A percentile compares a stretch with the other conserved stretches of the same genome.
Conservation (phyloP, 192 early-diverging fungal species). For the Funneliformis mosseae region DNA sequence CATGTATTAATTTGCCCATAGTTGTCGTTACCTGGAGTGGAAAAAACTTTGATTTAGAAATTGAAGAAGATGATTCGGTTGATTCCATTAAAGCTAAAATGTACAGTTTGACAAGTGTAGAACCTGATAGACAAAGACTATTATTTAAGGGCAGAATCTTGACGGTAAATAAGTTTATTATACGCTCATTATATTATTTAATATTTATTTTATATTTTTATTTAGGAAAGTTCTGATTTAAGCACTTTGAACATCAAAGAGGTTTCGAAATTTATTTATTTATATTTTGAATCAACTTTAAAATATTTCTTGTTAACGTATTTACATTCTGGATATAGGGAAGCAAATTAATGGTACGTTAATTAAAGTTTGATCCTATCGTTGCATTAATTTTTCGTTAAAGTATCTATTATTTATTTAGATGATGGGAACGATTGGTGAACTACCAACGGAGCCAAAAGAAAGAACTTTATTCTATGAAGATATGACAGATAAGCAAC, state of each 20-base stretch:
- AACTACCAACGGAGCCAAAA: constrained; percentile 82
- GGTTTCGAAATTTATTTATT: constrained; percentile 36
- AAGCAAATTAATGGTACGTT: constrained; percentile 38
- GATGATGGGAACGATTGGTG: constrained; percentile 98
- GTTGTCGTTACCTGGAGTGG: constrained; percentile 91
- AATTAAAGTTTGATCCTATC: not conserved
- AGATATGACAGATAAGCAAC: constrained; percentile 88
- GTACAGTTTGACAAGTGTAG: constrained; percentile 87
- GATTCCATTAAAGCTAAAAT: constrained; percentile 86
- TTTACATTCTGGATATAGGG: constrained; percentile 31
- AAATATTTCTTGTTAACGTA: not conserved
- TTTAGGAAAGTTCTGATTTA: constrained; percentile 79
- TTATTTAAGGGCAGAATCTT: constrained; percentile 91
- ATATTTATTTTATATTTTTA: not conserved
- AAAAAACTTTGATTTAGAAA: constrained; percentile 80
- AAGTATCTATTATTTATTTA: constrained; percentile 10
- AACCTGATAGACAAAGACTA: constrained; percentile 92
- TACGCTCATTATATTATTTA: not conserved
- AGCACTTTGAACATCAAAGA: constrained; percentile 73
- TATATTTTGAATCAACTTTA: constrained; percentile 17
- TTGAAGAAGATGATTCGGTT: constrained; percentile 75
- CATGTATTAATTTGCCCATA: constrained; percentile 37
- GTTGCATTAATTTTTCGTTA: not conserved
- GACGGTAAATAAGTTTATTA: constrained; percentile 57
- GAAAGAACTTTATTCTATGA: constrained; percentile 80